These are phyloP conservation scores for Boletellus emodensis DNA, from an alignment of 768 basidiomycete species.

Conservation along the genomic window DNA sequence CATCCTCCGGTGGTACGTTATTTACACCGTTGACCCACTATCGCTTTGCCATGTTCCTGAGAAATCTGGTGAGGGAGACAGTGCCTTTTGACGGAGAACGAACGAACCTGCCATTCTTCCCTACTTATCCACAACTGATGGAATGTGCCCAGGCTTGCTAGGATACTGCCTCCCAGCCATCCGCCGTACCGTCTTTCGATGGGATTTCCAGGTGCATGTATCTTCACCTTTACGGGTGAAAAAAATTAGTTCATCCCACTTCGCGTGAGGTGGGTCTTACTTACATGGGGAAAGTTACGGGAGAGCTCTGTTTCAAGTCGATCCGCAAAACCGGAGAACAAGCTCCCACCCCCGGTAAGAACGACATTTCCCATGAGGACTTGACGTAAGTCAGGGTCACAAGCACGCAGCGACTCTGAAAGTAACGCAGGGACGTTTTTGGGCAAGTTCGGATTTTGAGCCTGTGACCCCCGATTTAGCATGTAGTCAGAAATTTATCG, in stretches of 20 bases:
- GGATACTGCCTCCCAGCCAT: constrained; percentile 95
- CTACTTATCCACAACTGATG: constrained; percentile 95
- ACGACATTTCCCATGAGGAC: constrained; percentile 91
- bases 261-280: constrained; percentile 26
- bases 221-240: constrained; percentile 63
- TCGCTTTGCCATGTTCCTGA: constrained; percentile 79
- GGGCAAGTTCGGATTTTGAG: constrained; percentile 62
- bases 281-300: constrained; percentile 73
- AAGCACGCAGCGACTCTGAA: constrained; percentile 70
- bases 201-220: constrained; percentile 88
- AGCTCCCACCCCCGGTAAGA: constrained; percentile 89
- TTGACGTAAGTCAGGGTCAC: constrained; percentile 89
- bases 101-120: constrained; percentile 85
- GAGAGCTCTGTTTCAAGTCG: constrained; percentile 74
- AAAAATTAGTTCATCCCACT: constrained; percentile 8
- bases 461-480: constrained; percentile 26
- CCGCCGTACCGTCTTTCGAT: constrained; percentile 87
- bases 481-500: not conserved
- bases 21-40: constrained; percentile 85
- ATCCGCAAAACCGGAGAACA: constrained; percentile 83
- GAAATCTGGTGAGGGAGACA: constrained; percentile 3
- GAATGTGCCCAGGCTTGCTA: constrained; percentile 94
- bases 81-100: not conserved
- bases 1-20: constrained; percentile 29
- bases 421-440: constrained; percentile 77